These are phyloP conservation scores for Climacium dendroides DNA, from an alignment of 225 moss, liverwort and hornwort genomes.

Conservation along the genomic window DNA sequence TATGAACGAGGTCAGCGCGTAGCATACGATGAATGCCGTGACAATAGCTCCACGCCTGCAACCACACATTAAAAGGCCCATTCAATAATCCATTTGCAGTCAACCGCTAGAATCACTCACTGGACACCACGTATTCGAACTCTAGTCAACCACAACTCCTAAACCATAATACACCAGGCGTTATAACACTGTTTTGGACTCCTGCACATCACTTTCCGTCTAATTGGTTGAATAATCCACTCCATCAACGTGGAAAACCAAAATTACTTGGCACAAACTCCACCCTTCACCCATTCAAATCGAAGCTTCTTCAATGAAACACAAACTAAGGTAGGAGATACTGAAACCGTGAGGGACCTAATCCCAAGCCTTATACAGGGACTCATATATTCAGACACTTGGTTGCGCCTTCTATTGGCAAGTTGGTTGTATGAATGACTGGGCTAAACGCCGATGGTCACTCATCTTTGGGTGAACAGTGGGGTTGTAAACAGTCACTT, in stretches of 20 bases:
- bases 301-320: not conserved
- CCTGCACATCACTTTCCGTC: not conserved
- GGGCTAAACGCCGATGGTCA: not conserved
- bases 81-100: not conserved
- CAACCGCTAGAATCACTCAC: not conserved
- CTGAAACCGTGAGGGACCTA: not conserved
- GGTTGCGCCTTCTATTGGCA: not conserved
- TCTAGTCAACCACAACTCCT: not conserved
- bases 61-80: not conserved
- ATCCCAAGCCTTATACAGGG: not conserved
- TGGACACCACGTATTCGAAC: not conserved
- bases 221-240: not conserved
- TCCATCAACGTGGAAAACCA: not conserved
- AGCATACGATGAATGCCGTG: slow-evolving; percentile 95
- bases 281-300: not conserved
- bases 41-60: slow-evolving; percentile 97
- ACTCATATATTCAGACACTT: not conserved
- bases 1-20: slow-evolving; percentile 94
- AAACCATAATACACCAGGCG: not conserved
- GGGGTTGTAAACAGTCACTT: not conserved
- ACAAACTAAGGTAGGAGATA: not conserved
- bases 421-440: not conserved
- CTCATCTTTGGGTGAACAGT: not conserved
- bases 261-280: not conserved
- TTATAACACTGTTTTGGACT: not conserved